These are phyloP conservation scores for Quercus parvula DNA, from an alignment of 306 rosid genomes.

Conservation along the genomic window DNA sequence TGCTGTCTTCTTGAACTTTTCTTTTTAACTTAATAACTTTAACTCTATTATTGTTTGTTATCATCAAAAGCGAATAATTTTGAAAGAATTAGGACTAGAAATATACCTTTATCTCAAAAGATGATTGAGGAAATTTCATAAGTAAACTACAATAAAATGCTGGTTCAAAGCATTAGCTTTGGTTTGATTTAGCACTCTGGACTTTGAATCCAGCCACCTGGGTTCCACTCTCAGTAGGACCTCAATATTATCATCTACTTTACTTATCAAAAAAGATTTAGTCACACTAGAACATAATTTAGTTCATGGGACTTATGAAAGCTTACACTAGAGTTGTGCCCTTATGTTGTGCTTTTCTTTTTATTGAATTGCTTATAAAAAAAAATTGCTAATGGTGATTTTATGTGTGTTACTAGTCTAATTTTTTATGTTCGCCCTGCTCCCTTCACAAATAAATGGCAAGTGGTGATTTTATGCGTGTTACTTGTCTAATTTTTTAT, in stretches of 20 bases:
- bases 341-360: background rate
- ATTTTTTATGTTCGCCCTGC: background rate
- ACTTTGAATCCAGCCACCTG: too few species aligned
- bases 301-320: background rate
- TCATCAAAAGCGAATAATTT: background rate
- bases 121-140: background rate
- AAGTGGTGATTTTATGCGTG: background rate
- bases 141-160: background rate
- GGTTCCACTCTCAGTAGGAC: too few species aligned
- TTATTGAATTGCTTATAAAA: too few species aligned
- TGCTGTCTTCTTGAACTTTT: background rate
- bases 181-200: background rate
- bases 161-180: background rate
- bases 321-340: background rate
- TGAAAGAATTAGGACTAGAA: background rate
- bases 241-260: too few species aligned
- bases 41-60: background rate
- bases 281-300: background rate
- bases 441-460: background rate
- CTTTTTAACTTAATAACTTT: background rate
- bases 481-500: background rate
- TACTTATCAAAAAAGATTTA: too few species aligned
- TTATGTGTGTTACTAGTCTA: background rate
- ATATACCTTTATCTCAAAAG: background rate
- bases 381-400: background rate